These are phyloP conservation scores for Fusarium begoniae DNA, from an alignment of 2,329 filamentous ascomycete species.

Conservation along the genomic window DNA sequence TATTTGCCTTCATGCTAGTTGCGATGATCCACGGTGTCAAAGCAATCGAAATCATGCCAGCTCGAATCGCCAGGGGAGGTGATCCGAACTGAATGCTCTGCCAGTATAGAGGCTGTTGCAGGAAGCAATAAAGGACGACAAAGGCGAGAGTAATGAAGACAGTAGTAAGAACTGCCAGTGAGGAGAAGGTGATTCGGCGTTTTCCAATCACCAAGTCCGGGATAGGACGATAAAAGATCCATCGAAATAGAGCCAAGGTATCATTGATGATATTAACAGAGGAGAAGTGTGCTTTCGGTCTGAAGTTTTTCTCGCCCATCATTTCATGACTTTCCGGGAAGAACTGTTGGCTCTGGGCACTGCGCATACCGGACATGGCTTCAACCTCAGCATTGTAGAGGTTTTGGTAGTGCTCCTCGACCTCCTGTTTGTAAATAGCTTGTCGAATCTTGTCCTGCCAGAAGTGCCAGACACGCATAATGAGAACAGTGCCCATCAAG, in stretches of 20 bases:
- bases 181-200: constrained; percentile 81
- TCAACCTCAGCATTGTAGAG: constrained; percentile 62
- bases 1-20: constrained; percentile 89
- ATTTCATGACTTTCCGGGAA: constrained; percentile 71
- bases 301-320: constrained; percentile 64
- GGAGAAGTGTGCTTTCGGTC: constrained; percentile 77
- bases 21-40: constrained; percentile 93
- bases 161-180: constrained; percentile 75
- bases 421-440: constrained; percentile 85
- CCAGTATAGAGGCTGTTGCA: constrained; percentile 91
- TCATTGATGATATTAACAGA: constrained; percentile 81
- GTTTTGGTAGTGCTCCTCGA: constrained; percentile 70
- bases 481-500: constrained; percentile 71
- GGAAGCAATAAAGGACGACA: constrained; percentile 81
- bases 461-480: constrained; percentile 83
- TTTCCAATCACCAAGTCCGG: constrained; percentile 76
- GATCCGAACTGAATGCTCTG: constrained; percentile 86
- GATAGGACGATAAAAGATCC: constrained; percentile 88
- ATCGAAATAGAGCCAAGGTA: constrained; percentile 82
- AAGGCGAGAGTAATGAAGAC: constrained; percentile 75
- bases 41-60: constrained; percentile 92
- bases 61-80: constrained; percentile 84
- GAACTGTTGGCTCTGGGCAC: constrained; percentile 70
- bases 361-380: constrained; percentile 57
- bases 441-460: constrained; percentile 95